A percentile compares a stretch with the other conserved stretches of the same genome.
Conservation (phyloP, 148 eudicot genomes). For the Rhododendron molle region DNA sequence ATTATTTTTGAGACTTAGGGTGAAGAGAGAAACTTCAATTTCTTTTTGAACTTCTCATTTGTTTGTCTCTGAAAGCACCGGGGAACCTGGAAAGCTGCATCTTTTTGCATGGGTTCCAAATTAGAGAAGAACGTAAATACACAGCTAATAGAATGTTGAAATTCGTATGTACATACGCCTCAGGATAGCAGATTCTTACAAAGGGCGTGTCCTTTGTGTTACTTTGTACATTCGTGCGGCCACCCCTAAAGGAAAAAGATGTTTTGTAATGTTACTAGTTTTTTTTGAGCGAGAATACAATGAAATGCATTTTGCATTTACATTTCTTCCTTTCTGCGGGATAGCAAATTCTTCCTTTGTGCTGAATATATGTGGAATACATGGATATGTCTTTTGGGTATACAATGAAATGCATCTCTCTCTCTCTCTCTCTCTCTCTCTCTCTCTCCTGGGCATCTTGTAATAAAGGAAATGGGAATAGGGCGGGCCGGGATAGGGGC, state of each 20-base stretch:
- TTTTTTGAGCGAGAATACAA: not conserved
- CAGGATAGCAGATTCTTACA: not conserved
- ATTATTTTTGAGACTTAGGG: not conserved
- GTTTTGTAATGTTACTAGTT: not conserved
- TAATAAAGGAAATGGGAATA: too few relatives aligned
- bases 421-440: too few relatives aligned
- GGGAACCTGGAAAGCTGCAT: not conserved
- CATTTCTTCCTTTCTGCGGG: not conserved
- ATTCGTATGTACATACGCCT: not conserved
- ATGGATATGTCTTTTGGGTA: not conserved
- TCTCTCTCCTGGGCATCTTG: too few relatives aligned
- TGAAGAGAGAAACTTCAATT: not conserved
- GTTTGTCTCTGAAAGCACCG: not conserved
- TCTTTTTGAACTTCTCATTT: not conserved
- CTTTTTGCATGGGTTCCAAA: not conserved
- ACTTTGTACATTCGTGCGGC: not conserved
- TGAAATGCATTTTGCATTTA: not conserved
- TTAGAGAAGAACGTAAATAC: not conserved
- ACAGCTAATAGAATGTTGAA: constrained; percentile 7
- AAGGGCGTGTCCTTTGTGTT: not conserved
- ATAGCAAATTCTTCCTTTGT: not conserved
- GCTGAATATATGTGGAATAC: not conserved
- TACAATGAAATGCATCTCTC: too few relatives aligned
- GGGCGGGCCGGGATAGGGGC: too few relatives aligned
- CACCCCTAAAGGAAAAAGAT: not conserved